A percentile compares a stretch with the other conserved stretches of the same genome.
These are phyloP conservation scores for Ascomycota sp. DNA, from an alignment of 2,329 filamentous ascomycete genomes.

Conservation along the genomic window DNA sequence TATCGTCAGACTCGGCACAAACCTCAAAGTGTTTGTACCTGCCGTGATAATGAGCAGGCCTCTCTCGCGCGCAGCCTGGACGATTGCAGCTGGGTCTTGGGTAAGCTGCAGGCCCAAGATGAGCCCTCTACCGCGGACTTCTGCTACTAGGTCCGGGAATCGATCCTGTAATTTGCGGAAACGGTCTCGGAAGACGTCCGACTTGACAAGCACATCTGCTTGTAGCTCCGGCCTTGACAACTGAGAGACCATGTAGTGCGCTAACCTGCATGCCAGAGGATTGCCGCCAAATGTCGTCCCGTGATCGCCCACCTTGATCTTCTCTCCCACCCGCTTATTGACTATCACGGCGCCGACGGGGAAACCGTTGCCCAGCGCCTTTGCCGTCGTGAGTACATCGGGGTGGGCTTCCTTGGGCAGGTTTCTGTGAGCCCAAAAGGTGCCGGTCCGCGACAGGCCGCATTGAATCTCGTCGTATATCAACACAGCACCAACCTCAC, in stretches of 20 bases:
- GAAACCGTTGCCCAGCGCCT: constrained; percentile 91
- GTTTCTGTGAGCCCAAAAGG: constrained; percentile 69
- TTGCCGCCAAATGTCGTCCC: constrained; percentile 91
- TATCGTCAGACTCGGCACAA: constrained; percentile 74
- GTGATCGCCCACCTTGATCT: constrained; percentile 49
- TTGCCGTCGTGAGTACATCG: constrained; percentile 83
- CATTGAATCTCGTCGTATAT: constrained; percentile 98
- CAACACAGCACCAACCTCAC: constrained; percentile 69
- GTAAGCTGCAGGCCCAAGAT: constrained; percentile 74
- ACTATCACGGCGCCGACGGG: constrained; percentile 58
- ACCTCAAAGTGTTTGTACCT: constrained; percentile 77
- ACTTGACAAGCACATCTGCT: constrained; percentile 46
- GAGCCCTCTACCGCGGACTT: constrained; percentile 66
- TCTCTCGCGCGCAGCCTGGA: constrained; percentile 72
- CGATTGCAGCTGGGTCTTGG: constrained; percentile 49
- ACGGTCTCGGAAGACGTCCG: constrained; percentile 23
- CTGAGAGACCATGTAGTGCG: constrained; percentile 65
- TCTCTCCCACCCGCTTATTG: constrained; percentile 18
- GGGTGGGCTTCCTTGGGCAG: constrained; percentile 68
- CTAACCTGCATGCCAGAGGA: constrained; percentile 65
- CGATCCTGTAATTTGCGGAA: constrained; percentile 25
- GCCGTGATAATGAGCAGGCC: constrained; percentile 83
- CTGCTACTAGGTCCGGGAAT: constrained; percentile 50
- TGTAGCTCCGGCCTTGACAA: constrained; percentile 55
- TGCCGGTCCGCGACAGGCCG: constrained; percentile 70